Base-by-base conservation (phyloP, 352 stramenopile species). In the Pythium biforme region DNA sequence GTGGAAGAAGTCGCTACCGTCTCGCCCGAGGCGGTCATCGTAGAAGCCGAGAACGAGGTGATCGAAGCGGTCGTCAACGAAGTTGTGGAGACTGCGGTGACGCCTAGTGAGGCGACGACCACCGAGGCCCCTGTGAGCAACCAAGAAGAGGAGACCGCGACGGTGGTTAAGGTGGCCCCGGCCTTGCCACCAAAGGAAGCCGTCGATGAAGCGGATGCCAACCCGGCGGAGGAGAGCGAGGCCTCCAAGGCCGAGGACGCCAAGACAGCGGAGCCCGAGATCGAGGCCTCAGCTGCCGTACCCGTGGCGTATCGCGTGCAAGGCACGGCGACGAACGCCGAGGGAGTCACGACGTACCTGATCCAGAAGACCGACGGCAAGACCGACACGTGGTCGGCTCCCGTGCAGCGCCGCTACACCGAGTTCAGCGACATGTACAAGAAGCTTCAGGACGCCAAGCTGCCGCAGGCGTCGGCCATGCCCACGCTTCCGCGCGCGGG, bases 261-360 rank as follows among this genome's bases (percentile, higher is more conserved):
- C 31, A 63, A 59, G 41, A 53, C 25, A 4, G 29, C 20, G 3
- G 57, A 66, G 48, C 37, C 64, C 19, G 67, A 69, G 47, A 12
- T 62, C 34, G 51, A 73, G 47, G 37, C 48, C 31, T 62, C 61
- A 1, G 14, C 48, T 1, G 15, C 34, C 0, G 23, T 20, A 5
- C 15, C 26, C 0, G 4, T 46, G 23, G 50, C 61, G 46, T 86
- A 81, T 61, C 70, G 74, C 23, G 78, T 86, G 29, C 41, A 74
- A 7, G 72, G 75, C 48, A 73, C 81, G 47, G 73, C 60, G 51
- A 81, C 77, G n/a, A 69, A 53, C 29, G 69, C 59, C 27, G 75
- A 79, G 26, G 74, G 70, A 43, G 69, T 84, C n/a, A 64, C 74
- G 27, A 80, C 79, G 75, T 86, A 86, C 67, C 71, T 79, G 61